Evolutionary conservation across 805 yeast genomes (phyloP), one percentile per base, ranked within the genome.

Genomic region (Saturnispora dispora): DNA sequence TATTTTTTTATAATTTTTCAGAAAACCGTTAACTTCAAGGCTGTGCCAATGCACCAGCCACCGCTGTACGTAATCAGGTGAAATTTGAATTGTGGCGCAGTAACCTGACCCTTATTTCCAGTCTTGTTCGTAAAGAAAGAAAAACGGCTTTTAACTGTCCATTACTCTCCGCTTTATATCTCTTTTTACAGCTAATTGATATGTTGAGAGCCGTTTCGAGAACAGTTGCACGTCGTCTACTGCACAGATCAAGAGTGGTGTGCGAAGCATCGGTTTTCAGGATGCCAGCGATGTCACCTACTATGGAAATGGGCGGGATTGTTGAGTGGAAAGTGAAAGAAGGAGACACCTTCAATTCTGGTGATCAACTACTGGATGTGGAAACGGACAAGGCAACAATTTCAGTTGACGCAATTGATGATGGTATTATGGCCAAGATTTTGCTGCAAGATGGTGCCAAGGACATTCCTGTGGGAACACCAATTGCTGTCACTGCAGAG

Each of bases 281-380:
- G 50, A 91, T 91, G 98, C 99, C 99, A 4, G 97, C 99, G 25
- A 88, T 91, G 96, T 90, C 97, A 5, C 99, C 99, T 42, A 91
- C 99, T 6, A 91, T 91, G 99, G 88, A 89, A 30, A 87, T 83
- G 64, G 99, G 99, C 40, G 96, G 96, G 5, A 78, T 91, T 57
- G 87, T 88, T 11, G 75, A 81, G 50, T 91, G 99, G 99, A 86
- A 88, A 65, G 74, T 82, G 61, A 82, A 89, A 66, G 83, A 77
- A 47, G 88, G 88, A 28, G 93, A 87, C 4, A 51, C 73, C 4
- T 91, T 85, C 68, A 63, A 72, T 32, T 77, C 95, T 7, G 99
- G 99, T 22, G 98, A 93, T 58, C 85, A 82, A 4, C 65, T 86
- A 35, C 64, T 86, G 40, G 93, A 85, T 61, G 85, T 86, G n/a